phyloP scores from a whole-genome alignment of 345 rosid genomes.

The Gossypium mustelinum region DNA sequence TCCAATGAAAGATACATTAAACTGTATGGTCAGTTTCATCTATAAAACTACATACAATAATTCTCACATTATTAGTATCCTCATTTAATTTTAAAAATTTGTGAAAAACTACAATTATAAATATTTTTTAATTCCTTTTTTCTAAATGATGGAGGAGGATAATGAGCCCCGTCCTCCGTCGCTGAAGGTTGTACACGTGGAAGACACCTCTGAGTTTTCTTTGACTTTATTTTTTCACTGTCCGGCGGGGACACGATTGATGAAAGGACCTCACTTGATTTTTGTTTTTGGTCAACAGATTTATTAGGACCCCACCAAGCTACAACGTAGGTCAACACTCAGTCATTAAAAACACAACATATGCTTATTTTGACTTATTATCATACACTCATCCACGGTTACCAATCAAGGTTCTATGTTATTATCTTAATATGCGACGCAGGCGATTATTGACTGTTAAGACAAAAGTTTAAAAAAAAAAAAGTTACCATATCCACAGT shows the following conservation, averaged over 20 bases:
- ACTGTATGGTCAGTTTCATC: conserved; percentile 60
- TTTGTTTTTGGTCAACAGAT: conserved; percentile 25
- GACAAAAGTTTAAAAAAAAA: background rate
- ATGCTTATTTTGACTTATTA: no score
- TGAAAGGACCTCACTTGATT: conserved; percentile 12
- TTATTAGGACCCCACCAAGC: conserved; percentile 26
- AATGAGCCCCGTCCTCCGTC: conserved; percentile 18
- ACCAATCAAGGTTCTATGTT: background rate
- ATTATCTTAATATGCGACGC: conserved; percentile 7
- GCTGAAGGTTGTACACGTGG: conserved; percentile 23
- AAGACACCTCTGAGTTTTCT: conserved; percentile 2
- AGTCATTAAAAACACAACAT: conserved; percentile 6
- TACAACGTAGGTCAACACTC: conserved; percentile 28
- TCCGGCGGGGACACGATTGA: conserved; percentile 2
- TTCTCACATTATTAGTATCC: background rate
- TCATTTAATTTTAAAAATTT: no score
- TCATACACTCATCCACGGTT: conserved; percentile 3
- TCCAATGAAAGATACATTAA: conserved; percentile 65
- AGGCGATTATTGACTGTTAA: background rate
- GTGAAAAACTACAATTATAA: no score
- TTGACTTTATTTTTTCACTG: conserved; percentile 25
- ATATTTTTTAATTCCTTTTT: no score
- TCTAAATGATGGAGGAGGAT: conserved; percentile 14
- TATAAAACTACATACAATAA: conserved; percentile 10
- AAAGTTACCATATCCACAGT: conserved; percentile 59